Base-by-base conservation (phyloP, 2,329 filamentous ascomycete species). In the Paracamarosporium sp. region DNA sequence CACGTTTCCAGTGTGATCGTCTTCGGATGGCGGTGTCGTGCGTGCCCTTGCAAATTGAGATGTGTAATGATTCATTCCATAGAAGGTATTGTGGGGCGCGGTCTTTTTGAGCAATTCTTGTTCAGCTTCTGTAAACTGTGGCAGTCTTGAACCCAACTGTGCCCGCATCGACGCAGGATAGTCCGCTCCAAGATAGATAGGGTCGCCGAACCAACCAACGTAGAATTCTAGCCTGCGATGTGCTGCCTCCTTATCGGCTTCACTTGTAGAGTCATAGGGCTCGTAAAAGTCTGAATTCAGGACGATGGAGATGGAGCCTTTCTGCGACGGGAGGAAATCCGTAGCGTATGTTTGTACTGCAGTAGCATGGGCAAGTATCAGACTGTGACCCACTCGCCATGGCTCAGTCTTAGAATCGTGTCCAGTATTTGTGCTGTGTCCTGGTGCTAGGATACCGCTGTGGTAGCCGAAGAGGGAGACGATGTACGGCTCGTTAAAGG, bases 401-500 rank as follows among this genome's bases (percentile, higher is more conserved):
- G 48, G 59, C 33, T 58, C 59, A 3, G 55, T 56, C 20, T 27
- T 45, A 4, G 55, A 55, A 8, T 57, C 47, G 11, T 50, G 50
- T 20, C 55, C 55, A 7, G 41, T 57, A 5, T 47, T 30, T 28
- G 47, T 50, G 30, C 56, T 46, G 38, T 58, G 55, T 12, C 59
- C 55, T 78, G 48, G 48, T 15, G 48, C 48, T 5, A 51, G 48
- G 27, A 51, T 51, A 31, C 48, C 48, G 11, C 48, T 51, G 24
- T 51, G 59, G 40, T 58, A 50, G 17, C 40, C 59, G 20, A 58
- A 82, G 54, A 93, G 87, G 53, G 88, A 85, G 59, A 76, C n/a
- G 67, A 75, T 93, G 7, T 74, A 75, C 9, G 77, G 77, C 53
- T 80, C 76, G 40, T 79, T 80, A 62, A 78, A 74, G 0, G 76